A percentile compares a stretch with the other conserved stretches of the same genome.
phyloP scores from a whole-genome alignment of 306 rosid species.

The Delonix regia region DNA sequence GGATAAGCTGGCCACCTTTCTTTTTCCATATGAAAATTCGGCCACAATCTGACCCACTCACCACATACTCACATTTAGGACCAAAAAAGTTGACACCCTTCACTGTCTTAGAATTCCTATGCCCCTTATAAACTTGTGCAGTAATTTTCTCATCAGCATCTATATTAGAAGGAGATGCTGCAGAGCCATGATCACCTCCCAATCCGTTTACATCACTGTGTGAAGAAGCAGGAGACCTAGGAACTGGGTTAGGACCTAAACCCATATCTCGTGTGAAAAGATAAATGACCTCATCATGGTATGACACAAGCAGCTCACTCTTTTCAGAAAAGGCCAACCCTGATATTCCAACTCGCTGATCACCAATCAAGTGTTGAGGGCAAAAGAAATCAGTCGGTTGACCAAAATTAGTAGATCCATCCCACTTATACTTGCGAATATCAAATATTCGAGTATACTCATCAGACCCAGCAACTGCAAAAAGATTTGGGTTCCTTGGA shows the following conservation, averaged over 20 bases:
- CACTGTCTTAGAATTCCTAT: constrained; percentile 72
- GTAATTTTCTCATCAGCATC: constrained; percentile 45
- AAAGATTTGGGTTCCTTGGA: constrained; percentile 90
- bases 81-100: constrained; percentile 91
- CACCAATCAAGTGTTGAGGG: constrained; percentile 71
- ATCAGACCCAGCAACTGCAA: constrained; percentile 80
- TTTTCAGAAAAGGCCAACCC: constrained; percentile 92
- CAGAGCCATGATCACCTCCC: constrained; percentile 43
- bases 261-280: constrained; percentile 87
- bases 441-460: constrained; percentile 79
- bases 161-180: constrained; percentile 43
- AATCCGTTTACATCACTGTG: constrained; percentile 59
- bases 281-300: constrained; percentile 73
- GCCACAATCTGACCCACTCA: constrained; percentile 96
- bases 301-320: constrained; percentile 87
- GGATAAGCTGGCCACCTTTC: constrained; percentile 81
- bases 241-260: constrained; percentile 62
- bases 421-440: constrained; percentile 77
- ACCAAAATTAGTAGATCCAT: constrained; percentile 70
- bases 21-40: constrained; percentile 89
- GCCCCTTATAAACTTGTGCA: constrained; percentile 87
- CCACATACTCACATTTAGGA: constrained; percentile 86
- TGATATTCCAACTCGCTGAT: constrained; percentile 68
- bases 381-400: constrained; percentile 70
- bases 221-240: neutral